phyloP scores from a whole-genome alignment of 495 filamentous ascomycete genomes.

The Daldinia decipiens region DNA sequence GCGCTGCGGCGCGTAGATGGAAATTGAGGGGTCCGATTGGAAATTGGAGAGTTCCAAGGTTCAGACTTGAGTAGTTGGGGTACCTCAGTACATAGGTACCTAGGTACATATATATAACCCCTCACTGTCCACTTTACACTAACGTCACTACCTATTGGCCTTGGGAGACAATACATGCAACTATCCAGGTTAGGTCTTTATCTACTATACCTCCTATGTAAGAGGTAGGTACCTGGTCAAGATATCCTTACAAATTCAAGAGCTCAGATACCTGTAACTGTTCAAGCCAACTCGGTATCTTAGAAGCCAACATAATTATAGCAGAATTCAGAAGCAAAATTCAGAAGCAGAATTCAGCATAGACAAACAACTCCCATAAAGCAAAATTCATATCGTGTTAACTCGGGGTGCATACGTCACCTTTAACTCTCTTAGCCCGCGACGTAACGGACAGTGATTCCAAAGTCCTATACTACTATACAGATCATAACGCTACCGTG shows the following conservation, averaged over 20 bases:
- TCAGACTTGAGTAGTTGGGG: neutral
- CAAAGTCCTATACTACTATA: slow-evolving; percentile 38
- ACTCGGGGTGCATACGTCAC: neutral
- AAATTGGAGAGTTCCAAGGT: neutral
- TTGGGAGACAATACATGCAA: too few species aligned
- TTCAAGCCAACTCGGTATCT: neutral
- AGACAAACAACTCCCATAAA: neutral
- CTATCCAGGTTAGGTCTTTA: too few species aligned
- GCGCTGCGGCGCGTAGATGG: neutral
- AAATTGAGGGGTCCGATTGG: neutral
- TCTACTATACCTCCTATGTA: too few species aligned
- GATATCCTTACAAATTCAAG: too few species aligned
- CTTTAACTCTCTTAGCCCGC: neutral
- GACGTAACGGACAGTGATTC: slow-evolving; percentile 2
- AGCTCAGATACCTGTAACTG: too few species aligned
- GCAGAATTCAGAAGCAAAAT: neutral
- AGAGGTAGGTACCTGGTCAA: too few species aligned
- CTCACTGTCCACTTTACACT: too few species aligned
- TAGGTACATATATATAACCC: too few species aligned
- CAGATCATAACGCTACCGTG: slow-evolving; percentile 20
- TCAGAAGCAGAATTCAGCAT: neutral
- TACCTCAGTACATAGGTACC: too few species aligned
- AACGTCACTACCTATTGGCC: too few species aligned
- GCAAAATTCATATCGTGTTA: neutral
- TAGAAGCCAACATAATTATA: neutral